Evolutionary conservation across 2,329 filamentous ascomycete genomes (phyloP).

Genomic region (Thielaviopsis populi): DNA sequence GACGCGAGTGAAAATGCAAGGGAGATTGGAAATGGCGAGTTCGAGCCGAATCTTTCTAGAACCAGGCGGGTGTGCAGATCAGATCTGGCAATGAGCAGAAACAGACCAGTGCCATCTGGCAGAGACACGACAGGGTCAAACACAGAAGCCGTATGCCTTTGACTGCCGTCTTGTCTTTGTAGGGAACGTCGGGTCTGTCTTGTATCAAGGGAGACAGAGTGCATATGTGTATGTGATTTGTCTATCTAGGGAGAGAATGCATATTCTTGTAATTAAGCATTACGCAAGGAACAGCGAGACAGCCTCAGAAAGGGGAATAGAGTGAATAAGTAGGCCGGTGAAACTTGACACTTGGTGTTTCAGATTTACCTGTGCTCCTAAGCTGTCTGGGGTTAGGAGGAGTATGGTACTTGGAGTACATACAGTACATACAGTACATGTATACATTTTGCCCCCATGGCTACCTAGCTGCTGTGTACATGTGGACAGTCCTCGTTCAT

Average conservation of each 20-base stretch:
- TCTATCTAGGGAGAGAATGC: too few species aligned
- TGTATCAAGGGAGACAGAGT: too few species aligned
- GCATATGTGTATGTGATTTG: too few species aligned
- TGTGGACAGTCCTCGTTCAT: background rate
- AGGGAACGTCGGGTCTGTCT: too few species aligned
- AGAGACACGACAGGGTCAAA: background rate
- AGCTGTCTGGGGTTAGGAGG: background rate
- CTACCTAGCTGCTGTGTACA: background rate
- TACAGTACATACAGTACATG: too few species aligned
- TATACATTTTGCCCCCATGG: background rate
- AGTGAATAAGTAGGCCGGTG: background rate
- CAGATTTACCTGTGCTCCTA: slow-evolving; percentile 2
- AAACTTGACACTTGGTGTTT: slow-evolving; percentile 11
- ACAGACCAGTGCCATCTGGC: background rate
- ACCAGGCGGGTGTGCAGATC: background rate
- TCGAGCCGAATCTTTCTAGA: background rate
- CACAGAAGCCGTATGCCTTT: too few species aligned
- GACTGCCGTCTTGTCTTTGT: too few species aligned
- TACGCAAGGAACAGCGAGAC: slow-evolving; percentile 3
- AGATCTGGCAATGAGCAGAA: background rate
- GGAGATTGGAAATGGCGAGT: background rate
- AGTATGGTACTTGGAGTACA: background rate
- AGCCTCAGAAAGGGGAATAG: slow-evolving; percentile 12
- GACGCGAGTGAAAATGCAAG: background rate
- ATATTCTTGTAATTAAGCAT: background rate